A percentile compares a stretch with the other conserved stretches of the same genome.
These are phyloP conservation scores for Trametes cubensis DNA, from an alignment of 768 basidiomycete genomes.

Conservation along the genomic window DNA sequence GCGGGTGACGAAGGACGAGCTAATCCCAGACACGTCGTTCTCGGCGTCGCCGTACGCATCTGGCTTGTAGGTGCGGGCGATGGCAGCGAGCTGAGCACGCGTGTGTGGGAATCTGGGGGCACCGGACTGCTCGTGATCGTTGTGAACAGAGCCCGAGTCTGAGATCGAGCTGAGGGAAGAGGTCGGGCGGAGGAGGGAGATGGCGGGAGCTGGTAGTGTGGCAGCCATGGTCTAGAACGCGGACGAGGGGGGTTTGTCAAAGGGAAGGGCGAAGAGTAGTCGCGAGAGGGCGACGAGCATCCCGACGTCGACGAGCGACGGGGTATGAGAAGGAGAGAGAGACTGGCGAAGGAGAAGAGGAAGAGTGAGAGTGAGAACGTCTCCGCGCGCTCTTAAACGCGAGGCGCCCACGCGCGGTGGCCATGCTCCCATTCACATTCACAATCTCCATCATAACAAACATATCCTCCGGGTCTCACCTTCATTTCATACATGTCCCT, in stretches of 20 bases:
- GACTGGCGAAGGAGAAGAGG: background rate
- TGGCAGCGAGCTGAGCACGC: constrained; percentile 74
- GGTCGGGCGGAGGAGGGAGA: constrained; percentile 30
- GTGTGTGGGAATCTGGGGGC: constrained; percentile 73
- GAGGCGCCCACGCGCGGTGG: background rate
- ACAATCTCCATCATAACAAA: background rate
- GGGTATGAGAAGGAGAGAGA: background rate
- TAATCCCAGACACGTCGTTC: constrained; percentile 58
- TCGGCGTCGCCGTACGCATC: constrained; percentile 50
- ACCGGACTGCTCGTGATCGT: constrained; percentile 23
- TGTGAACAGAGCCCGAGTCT: constrained; percentile 18
- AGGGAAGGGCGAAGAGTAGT: background rate
- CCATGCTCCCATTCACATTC: too few species aligned
- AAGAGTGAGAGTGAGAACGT: background rate
- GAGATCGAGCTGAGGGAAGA: constrained; percentile 26
- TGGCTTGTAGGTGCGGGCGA: constrained; percentile 73
- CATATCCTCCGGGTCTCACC: background rate
- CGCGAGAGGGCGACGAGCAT: constrained; percentile 10
- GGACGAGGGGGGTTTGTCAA: background rate
- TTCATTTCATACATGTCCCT: background rate
- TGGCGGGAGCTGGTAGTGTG: constrained; percentile 31
- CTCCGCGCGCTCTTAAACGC: background rate
- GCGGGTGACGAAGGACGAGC: constrained; percentile 62
- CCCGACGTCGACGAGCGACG: constrained; percentile 4
- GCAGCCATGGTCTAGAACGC: constrained; percentile 19